phyloP scores from a whole-genome alignment of 2,329 filamentous ascomycete genomes.

The Exophiala sp. region DNA sequence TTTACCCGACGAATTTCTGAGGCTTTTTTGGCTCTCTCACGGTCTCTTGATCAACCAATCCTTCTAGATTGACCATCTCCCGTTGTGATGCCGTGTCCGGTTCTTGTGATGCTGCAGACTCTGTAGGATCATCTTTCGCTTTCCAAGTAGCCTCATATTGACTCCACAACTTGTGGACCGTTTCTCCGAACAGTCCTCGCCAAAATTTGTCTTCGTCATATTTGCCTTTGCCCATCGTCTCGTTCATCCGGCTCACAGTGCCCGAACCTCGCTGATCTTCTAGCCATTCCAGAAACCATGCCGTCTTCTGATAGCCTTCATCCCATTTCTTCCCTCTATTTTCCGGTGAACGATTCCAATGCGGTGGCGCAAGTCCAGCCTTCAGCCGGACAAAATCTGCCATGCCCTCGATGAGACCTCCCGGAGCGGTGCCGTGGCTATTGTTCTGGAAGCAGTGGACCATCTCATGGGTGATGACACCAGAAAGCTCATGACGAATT shows the following conservation, averaged over 20 bases:
- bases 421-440: conserved; percentile 57
- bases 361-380: conserved; percentile 69
- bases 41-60: conserved; percentile 8
- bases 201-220: conserved; percentile 67
- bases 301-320: conserved; percentile 83
- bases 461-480: conserved; percentile 86
- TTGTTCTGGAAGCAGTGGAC: conserved; percentile 93
- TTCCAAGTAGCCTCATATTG: conserved; percentile 61
- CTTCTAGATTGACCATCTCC: conserved; percentile 7
- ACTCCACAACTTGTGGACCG: conserved; percentile 68
- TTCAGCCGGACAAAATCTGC: conserved; percentile 88
- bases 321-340: conserved; percentile 67
- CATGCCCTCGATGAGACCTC: conserved; percentile 83
- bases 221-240: conserved; percentile 58
- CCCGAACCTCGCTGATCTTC: conserved; percentile 63
- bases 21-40: conserved; percentile 1
- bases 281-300: conserved; percentile 84
- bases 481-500: conserved; percentile 61
- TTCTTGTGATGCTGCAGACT: conserved; percentile 1
- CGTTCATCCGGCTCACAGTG: conserved; percentile 62
- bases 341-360: conserved; percentile 64
- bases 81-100: conserved; percentile 4
- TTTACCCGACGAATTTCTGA: conserved; percentile 12
- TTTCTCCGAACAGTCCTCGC: conserved; percentile 63
- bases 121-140: conserved; percentile 27